phyloP scores from a whole-genome alignment of 805 yeast species.

The Wickerhamomyces chambardii region DNA sequence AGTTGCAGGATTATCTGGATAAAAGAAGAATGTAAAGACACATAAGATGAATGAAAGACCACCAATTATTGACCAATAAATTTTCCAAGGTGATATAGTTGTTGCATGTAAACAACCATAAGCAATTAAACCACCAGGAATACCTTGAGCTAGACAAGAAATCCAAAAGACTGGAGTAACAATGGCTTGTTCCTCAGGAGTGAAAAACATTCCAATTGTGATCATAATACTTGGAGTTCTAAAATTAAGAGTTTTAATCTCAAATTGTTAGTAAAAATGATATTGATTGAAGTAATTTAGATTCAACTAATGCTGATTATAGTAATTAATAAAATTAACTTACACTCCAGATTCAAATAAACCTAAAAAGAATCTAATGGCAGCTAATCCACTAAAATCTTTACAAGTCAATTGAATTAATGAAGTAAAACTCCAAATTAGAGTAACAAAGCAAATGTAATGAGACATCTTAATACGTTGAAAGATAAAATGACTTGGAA shows the following conservation, averaged over 20 bases:
- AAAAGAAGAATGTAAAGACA: constrained; percentile 21
- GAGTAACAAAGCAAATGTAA: constrained; percentile 16
- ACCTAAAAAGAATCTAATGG: constrained; percentile 31
- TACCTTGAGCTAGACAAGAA: constrained; percentile 24
- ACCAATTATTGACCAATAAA: constrained; percentile 39
- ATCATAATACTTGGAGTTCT: constrained; percentile 27
- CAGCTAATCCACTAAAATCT: constrained; percentile 26
- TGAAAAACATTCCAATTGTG: constrained; percentile 33
- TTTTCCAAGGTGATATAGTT: constrained; percentile 29
- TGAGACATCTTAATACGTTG: constrained; percentile 21
- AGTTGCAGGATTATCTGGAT: constrained; percentile 40
- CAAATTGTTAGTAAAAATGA: no score
- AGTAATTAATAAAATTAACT: no score
- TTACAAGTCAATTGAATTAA: constrained; percentile 25
- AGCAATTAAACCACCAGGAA: constrained; percentile 31
- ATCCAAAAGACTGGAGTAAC: constrained; percentile 37
- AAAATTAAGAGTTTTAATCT: no score
- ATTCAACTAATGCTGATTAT: no score
- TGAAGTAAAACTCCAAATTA: constrained; percentile 24
- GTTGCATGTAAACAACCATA: constrained; percentile 12
- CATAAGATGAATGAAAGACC: constrained; percentile 30
- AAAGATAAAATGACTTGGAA: constrained; percentile 19
- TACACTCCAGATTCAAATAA: constrained; percentile 26
- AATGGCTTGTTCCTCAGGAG: constrained; percentile 29
- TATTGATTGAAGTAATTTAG: no score